A percentile compares a stretch with the other conserved stretches of the same genome.
Evolutionary conservation across 768 basidiomycete species (phyloP).

Genomic region (Xerocomellus intermedius): DNA sequence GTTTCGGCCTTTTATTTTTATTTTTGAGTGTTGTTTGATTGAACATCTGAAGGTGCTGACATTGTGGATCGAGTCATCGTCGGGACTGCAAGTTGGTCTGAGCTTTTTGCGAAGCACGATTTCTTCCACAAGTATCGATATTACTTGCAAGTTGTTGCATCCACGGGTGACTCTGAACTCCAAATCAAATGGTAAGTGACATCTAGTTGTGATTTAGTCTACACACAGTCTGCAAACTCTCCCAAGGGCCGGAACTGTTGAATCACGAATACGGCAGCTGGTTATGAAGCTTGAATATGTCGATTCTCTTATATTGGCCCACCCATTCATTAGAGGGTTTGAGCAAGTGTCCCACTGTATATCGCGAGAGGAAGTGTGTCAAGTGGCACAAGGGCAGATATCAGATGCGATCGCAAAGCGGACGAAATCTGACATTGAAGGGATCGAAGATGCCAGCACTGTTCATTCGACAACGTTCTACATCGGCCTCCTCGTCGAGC

Average conservation of each 20-base stretch:
- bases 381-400: slow-evolving; percentile 85
- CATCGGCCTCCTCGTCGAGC: slow-evolving; percentile 90
- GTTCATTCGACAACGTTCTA: slow-evolving; percentile 98
- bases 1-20: background rate
- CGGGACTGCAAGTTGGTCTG: slow-evolving; percentile 81
- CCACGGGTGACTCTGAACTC: slow-evolving; percentile 76
- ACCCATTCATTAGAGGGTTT: slow-evolving; percentile 94
- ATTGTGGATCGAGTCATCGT: slow-evolving; percentile 92
- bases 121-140: slow-evolving; percentile 97
- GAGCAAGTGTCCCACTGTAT: slow-evolving; percentile 84
- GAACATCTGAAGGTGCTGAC: slow-evolving; percentile 67
- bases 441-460: slow-evolving; percentile 70
- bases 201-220: background rate
- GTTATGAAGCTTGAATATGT: slow-evolving; percentile 98
- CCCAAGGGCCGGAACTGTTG: slow-evolving; percentile 90
- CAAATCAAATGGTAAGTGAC: slow-evolving; percentile 86
- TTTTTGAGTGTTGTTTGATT: slow-evolving; percentile 9
- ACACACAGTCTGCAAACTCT: slow-evolving; percentile 13
- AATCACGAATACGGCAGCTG: slow-evolving; percentile 91
- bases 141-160: slow-evolving; percentile 94
- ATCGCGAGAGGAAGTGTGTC: slow-evolving; percentile 82
- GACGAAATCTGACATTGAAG: slow-evolving; percentile 75
- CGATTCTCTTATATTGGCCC: slow-evolving; percentile 86
- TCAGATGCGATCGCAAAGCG: slow-evolving; percentile 69
- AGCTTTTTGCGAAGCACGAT: slow-evolving; percentile 93